A percentile compares a stretch with the other conserved stretches of the same genome.
These are phyloP conservation scores for Lepraria neglecta DNA, from an alignment of 495 filamentous ascomycete species.

Conservation along the genomic window DNA sequence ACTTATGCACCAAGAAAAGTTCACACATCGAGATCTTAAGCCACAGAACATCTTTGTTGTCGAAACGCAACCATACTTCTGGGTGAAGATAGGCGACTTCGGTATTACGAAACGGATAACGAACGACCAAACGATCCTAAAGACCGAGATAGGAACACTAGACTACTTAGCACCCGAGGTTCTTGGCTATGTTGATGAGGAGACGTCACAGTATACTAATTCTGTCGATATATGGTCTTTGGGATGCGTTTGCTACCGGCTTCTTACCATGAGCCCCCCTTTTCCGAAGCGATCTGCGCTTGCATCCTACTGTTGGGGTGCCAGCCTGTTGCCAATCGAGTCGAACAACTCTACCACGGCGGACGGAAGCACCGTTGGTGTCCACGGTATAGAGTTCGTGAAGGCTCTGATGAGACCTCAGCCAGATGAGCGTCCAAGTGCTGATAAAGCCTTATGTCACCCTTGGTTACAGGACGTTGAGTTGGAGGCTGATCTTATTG, in stretches of 20 bases:
- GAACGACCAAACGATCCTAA: slow-evolving; percentile 17
- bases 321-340: not conserved
- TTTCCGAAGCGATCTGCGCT: not conserved
- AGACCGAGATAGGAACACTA: slow-evolving; percentile 32
- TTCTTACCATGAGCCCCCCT: slow-evolving; percentile 16
- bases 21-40: not conserved
- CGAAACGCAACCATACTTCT: slow-evolving; percentile 27
- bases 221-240: slow-evolving; percentile 32
- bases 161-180: slow-evolving; percentile 40
- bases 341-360: not conserved
- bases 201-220: slow-evolving; percentile 25
- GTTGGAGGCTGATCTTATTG: not conserved
- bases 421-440: not conserved
- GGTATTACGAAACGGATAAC: slow-evolving; percentile 39
- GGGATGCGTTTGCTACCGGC: slow-evolving; percentile 25
- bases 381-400: not conserved
- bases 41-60: slow-evolving; percentile 36
- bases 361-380: too few species aligned
- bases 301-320: not conserved
- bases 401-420: not conserved
- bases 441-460: not conserved
- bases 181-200: slow-evolving; percentile 24
- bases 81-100: slow-evolving; percentile 50
- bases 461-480: not conserved
- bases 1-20: not conserved